Evolutionary conservation across 2,329 filamentous ascomycete genomes (phyloP).

Genomic region (Xylariaceae sp.): DNA sequence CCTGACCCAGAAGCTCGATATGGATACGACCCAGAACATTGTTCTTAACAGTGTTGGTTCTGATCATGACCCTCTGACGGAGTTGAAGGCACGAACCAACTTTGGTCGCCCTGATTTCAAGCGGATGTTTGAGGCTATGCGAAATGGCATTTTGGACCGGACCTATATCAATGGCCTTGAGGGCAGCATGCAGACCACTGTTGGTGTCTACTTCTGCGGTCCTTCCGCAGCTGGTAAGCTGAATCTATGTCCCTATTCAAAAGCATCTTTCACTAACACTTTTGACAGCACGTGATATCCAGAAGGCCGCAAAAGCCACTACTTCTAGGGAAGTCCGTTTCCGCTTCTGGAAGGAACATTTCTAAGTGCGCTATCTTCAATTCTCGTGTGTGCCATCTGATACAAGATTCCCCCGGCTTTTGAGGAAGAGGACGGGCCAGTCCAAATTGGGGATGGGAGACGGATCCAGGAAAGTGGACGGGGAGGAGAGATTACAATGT

Average conservation of each 20-base stretch:
- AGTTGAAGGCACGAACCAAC: constrained; percentile 84
- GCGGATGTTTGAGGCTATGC: constrained; percentile 76
- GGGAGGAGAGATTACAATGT: neutral
- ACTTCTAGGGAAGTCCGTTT: constrained; percentile 80
- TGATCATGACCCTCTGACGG: constrained; percentile 84
- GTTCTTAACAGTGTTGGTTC: constrained; percentile 92
- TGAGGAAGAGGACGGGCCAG: no score
- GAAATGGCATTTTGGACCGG: constrained; percentile 79
- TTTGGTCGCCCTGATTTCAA: constrained; percentile 91
- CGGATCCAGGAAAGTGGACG: no score
- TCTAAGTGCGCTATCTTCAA: constrained; percentile 37
- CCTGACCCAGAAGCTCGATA: constrained; percentile 87
- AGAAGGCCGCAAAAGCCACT: constrained; percentile 70
- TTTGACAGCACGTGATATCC: constrained; percentile 73
- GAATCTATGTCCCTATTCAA: neutral
- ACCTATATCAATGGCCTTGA: constrained; percentile 82
- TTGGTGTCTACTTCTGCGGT: constrained; percentile 98
- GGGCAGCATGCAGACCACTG: constrained; percentile 70
- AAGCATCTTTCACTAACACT: constrained; percentile 30
- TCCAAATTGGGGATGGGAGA: no score
- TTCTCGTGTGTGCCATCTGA: constrained; percentile 11
- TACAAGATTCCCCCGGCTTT: neutral
- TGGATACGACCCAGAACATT: constrained; percentile 92
- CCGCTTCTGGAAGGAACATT: constrained; percentile 99
- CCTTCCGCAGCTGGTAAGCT: constrained; percentile 64